Evolutionary conservation across 2,329 filamentous ascomycete genomes (phyloP).

Genomic region (Arachnomyces sp.): DNA sequence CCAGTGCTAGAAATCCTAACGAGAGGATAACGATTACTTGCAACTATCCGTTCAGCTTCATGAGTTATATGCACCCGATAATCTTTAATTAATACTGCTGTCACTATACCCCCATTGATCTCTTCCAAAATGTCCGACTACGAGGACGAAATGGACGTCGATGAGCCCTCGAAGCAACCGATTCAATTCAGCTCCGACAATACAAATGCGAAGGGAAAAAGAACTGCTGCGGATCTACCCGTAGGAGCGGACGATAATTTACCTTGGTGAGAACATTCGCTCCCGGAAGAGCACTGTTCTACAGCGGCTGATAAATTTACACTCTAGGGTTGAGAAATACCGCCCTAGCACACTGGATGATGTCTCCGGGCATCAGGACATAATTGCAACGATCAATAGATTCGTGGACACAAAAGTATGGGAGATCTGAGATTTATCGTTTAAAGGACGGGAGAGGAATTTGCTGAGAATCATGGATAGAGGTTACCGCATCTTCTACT

Average conservation of each 20-base stretch:
- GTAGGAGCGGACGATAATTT: conserved; percentile 89
- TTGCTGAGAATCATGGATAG: conserved; percentile 26
- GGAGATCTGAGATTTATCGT: background rate
- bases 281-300: background rate
- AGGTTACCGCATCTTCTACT: conserved; percentile 90
- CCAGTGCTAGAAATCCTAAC: too few species aligned
- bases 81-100: background rate
- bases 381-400: conserved; percentile 94
- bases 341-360: conserved; percentile 80
- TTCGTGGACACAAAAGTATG: conserved; percentile 83
- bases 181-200: conserved; percentile 68
- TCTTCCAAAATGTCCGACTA: conserved; percentile 44
- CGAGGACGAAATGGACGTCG: conserved; percentile 63
- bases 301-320: conserved; percentile 11
- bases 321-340: conserved; percentile 85
- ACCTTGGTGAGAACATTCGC: conserved; percentile 60
- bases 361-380: conserved; percentile 94
- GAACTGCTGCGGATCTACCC: conserved; percentile 84
- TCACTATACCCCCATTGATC: background rate
- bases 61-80: background rate
- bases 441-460: background rate
- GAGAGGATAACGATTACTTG: background rate
- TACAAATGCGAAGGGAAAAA: conserved; percentile 71
- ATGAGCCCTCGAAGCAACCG: conserved; percentile 45
- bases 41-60: background rate